Conservation (phyloP, 2,329 filamentous ascomycete species). For the Drechmeria coniospora region DNA sequence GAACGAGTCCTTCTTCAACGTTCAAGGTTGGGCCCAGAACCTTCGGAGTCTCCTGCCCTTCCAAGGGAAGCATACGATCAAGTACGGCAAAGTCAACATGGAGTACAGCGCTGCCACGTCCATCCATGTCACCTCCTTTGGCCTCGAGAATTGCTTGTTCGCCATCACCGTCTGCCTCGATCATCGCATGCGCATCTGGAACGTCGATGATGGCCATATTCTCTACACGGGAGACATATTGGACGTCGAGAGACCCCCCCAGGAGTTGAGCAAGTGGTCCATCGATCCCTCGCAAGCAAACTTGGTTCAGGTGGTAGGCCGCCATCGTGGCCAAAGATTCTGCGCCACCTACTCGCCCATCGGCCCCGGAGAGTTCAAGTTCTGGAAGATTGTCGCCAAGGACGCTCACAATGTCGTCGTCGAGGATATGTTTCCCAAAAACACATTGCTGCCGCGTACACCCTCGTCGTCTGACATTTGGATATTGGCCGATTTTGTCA, state of each 20-base stretch:
- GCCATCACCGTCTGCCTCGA: conserved; percentile 77
- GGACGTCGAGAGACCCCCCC: conserved; percentile 46
- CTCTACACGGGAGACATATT: conserved; percentile 66
- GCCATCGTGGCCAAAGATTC: conserved; percentile 33
- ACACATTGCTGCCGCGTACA: conserved; percentile 46
- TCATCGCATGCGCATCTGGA: conserved; percentile 81
- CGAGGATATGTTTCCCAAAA: conserved; percentile 53
- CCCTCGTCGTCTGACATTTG: conserved; percentile 61
- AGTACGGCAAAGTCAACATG: conserved; percentile 47
- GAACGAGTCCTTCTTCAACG: conserved; percentile 60
- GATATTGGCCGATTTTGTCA: conserved; percentile 63
- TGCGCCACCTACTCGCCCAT: conserved; percentile 80
- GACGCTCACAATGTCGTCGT: conserved; percentile 49
- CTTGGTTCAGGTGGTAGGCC: conserved; percentile 57
- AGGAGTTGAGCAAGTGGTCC: conserved; percentile 57
- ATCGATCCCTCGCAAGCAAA: conserved; percentile 68
- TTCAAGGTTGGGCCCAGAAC: conserved; percentile 56
- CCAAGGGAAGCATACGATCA: conserved; percentile 46
- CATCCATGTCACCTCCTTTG: conserved; percentile 36
- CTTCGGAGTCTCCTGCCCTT: conserved; percentile 52
- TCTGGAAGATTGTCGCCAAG: conserved; percentile 62
- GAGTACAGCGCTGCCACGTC: conserved; percentile 54
- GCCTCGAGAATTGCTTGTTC: conserved; percentile 33
- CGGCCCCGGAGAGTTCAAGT: conserved; percentile 81
- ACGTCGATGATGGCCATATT: conserved; percentile 64